A percentile compares a stretch with the other conserved stretches of the same genome.
Evolutionary conservation across 352 stramenopile species (phyloP).

Genomic region (Phytophthora foliorum): DNA sequence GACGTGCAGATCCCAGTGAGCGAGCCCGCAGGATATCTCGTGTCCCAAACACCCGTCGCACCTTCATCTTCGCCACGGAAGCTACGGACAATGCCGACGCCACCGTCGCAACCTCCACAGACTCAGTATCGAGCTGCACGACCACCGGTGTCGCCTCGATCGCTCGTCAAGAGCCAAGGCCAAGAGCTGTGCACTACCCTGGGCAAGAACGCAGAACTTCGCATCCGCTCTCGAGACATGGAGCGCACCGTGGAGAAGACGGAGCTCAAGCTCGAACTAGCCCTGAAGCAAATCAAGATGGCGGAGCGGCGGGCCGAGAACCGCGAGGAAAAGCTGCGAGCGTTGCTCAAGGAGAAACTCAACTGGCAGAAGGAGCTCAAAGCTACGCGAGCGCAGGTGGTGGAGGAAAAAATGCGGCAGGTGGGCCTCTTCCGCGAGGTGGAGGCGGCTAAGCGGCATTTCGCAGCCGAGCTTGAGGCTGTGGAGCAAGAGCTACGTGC

Average conservation of each 20-base stretch:
- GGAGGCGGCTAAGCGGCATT: conserved; percentile 60
- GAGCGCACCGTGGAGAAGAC: conserved; percentile 58
- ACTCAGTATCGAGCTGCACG: conserved; percentile 17
- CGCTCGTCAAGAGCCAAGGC: conserved; percentile 51
- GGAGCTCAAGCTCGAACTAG: conserved; percentile 55
- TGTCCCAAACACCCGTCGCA: conserved; percentile 28
- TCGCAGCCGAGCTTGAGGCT: conserved; percentile 45
- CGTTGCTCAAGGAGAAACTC: conserved; percentile 76
- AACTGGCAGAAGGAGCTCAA: conserved; percentile 75
- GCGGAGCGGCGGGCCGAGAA: conserved; percentile 62
- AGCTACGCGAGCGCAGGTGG: conserved; percentile 60
- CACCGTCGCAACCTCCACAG: conserved; percentile 15
- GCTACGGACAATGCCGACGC: conserved; percentile 24
- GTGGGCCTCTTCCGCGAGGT: conserved; percentile 70
- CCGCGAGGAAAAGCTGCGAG: conserved; percentile 70
- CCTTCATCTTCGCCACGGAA: conserved; percentile 31
- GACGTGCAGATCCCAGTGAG: too few relatives aligned
- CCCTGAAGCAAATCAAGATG: conserved; percentile 70
- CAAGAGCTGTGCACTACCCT: conserved; percentile 62
- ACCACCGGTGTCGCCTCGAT: conserved; percentile 25
- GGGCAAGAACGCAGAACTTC: conserved; percentile 73
- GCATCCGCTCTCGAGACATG: conserved; percentile 64
- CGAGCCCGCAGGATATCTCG: conserved; percentile 20
- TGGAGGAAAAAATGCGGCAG: conserved; percentile 81
- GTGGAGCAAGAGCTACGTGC: conserved; percentile 42